Base-by-base conservation (phyloP, 768 basidiomycete genomes). In the Lactarius deliciosus region DNA sequence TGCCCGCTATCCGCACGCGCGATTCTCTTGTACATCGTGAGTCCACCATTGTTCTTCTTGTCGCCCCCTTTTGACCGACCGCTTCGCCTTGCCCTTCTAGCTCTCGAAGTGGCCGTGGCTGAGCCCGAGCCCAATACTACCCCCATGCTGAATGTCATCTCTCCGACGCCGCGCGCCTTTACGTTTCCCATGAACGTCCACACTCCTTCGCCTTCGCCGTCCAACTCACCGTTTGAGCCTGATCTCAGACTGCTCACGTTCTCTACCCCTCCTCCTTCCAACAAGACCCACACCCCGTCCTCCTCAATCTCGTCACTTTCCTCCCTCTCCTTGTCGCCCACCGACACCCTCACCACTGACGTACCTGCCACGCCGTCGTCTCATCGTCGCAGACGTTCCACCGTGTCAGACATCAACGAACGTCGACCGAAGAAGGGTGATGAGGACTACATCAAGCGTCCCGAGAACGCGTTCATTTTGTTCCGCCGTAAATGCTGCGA, bases 401-500 rank as follows among this genome's bases (percentile, higher is more conserved):
- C 75, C 47, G 75, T 69, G 38, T 74, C 72, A 70, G 77, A 77
- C 56, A 71, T 74, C 75, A 75, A 47, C 64, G 76, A 77, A 70
- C 76, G 76, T 18, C 72, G 76, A 47, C 77, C 87, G 10, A 81
- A 79, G 75, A 81, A 87, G 79, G 90, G 90, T 71, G 90, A 91
- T 76, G 88, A 89, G 58, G 89, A 90, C 76, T 92, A 92, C 73
- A 86, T 92, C 79, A 91, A 91, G 76, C 86, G 90, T 53, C 90
- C 90, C 2, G 88, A 90, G 78, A 91, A 92, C 73, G 90, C 90
- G 9, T 92, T 92, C 80, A 92, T 92, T 75, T 82, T 92, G 63
- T 92, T 92, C 83, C 85, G 90, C 63, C 83, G 89, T 71, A 86
- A 88, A 72, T 90, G 87, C 77, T 90, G 87, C 76, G 86, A 89